Percentiles rank a stretch among this genome's conserved stretches.
Evolutionary conservation across 73 alveolate genomes (phyloP).

Genomic region (Paramecium sonneborni): DNA sequence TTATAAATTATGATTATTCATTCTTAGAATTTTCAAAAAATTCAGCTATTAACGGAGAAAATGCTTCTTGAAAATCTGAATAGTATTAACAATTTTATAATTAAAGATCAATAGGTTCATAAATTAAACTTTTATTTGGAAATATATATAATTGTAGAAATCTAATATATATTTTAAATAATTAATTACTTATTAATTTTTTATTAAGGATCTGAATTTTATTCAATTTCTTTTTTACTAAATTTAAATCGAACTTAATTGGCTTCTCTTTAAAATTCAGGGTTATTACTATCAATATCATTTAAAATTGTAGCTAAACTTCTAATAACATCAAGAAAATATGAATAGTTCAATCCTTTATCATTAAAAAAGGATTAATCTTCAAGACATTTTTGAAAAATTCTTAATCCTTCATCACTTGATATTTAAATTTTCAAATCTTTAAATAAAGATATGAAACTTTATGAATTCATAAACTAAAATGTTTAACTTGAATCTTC

Average conservation of each 20-base stretch:
- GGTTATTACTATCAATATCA: neutral
- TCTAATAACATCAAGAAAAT: neutral
- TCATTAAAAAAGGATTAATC: neutral
- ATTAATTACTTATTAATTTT: neutral
- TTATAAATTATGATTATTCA: neutral
- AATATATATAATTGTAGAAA: neutral
- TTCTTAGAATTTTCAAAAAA: neutral
- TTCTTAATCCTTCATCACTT: neutral
- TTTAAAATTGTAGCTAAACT: neutral
- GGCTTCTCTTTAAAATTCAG: neutral
- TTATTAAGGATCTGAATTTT: neutral
- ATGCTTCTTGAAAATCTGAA: neutral
- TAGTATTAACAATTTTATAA: neutral
- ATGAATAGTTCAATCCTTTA: neutral
- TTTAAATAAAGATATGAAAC: neutral
- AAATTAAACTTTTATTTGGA: neutral
- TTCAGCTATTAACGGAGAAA: neutral
- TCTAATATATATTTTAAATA: neutral
- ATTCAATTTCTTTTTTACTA: slow-evolving; percentile 20
- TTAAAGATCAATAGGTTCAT: neutral
- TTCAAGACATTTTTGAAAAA: neutral
- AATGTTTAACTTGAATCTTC: slow-evolving; percentile 26
- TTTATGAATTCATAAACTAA: neutral
- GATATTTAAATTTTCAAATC: neutral
- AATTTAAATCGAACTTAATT: too few species aligned